A percentile compares a stretch with the other conserved stretches of the same genome.
Evolutionary conservation across 176 grass and related monocot species (phyloP).

Genomic region (Carex littledalei): DNA sequence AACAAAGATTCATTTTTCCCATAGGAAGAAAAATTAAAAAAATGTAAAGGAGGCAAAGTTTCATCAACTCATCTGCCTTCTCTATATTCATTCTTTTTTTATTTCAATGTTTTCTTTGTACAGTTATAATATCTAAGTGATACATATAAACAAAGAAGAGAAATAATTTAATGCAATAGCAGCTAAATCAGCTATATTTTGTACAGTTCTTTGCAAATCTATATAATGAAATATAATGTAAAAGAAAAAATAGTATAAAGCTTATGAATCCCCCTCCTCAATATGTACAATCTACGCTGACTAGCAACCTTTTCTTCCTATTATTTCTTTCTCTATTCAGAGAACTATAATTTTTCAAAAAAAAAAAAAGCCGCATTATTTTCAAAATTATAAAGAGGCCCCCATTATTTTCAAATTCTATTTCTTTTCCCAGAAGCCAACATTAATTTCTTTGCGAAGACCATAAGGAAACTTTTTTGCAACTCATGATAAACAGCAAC

Average conservation of each 20-base stretch:
- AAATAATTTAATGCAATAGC: neutral
- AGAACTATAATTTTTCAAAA: neutral
- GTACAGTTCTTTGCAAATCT: neutral
- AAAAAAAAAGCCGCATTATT: neutral
- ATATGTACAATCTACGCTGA: conserved; percentile 6
- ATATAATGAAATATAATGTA: conserved; percentile 9
- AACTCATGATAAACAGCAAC: neutral
- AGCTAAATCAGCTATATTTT: neutral
- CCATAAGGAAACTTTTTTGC: neutral
- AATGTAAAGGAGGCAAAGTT: neutral
- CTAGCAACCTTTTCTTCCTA: neutral
- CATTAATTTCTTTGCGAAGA: neutral
- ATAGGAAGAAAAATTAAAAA: neutral
- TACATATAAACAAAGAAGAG: neutral
- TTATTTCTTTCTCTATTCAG: neutral
- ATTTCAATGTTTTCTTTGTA: neutral
- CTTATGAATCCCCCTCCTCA: neutral
- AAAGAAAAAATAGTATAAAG: neutral
- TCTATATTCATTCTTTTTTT: neutral
- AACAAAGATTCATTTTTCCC: neutral
- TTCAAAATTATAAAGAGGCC: neutral
- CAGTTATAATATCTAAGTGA: neutral
- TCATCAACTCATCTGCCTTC: neutral
- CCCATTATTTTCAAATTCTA: neutral
- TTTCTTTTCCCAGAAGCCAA: neutral